Evolutionary conservation across 1,139 yeast genomes (phyloP).

Genomic region (Debaryomycetaceae sp.): DNA sequence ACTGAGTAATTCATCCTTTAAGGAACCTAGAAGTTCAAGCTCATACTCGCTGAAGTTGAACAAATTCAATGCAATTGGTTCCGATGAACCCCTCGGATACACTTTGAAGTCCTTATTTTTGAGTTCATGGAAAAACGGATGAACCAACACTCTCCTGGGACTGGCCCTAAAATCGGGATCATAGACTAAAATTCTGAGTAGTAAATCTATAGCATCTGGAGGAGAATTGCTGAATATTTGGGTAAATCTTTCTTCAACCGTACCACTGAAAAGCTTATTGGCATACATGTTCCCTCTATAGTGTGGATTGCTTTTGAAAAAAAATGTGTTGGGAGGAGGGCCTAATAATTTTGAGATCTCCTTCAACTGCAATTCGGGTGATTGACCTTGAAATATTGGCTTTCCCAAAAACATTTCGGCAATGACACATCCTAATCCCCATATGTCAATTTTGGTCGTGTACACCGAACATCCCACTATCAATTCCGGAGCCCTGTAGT

Average conservation of each 20-base stretch:
- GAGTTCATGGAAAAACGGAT: slow-evolving; percentile 68
- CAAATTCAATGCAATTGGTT: slow-evolving; percentile 42
- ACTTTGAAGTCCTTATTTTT: slow-evolving; percentile 56
- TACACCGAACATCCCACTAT: slow-evolving; percentile 74
- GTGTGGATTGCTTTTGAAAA: slow-evolving; percentile 69
- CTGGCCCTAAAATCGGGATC: slow-evolving; percentile 67
- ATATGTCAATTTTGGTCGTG: slow-evolving; percentile 75
- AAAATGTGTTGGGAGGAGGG: slow-evolving; percentile 70
- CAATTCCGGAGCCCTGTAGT: slow-evolving; percentile 80
- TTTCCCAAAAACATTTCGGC: slow-evolving; percentile 82
- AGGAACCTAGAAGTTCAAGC: slow-evolving; percentile 45
- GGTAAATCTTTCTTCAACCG: slow-evolving; percentile 58
- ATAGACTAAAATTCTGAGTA: slow-evolving; percentile 67
- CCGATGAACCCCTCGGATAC: slow-evolving; percentile 50
- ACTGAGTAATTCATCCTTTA: slow-evolving; percentile 30
- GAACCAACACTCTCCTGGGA: slow-evolving; percentile 66
- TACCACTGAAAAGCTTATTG: slow-evolving; percentile 62
- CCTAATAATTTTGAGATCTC: slow-evolving; percentile 77
- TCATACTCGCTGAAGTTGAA: slow-evolving; percentile 55
- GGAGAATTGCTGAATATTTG: slow-evolving; percentile 71
- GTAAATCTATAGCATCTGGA: slow-evolving; percentile 64
- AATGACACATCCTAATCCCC: slow-evolving; percentile 85
- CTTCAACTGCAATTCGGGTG: slow-evolving; percentile 68
- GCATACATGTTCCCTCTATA: slow-evolving; percentile 73
- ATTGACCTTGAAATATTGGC: slow-evolving; percentile 79